Base-by-base conservation (phyloP, 2,329 filamentous ascomycete genomes). In the Alternaria sp. region DNA sequence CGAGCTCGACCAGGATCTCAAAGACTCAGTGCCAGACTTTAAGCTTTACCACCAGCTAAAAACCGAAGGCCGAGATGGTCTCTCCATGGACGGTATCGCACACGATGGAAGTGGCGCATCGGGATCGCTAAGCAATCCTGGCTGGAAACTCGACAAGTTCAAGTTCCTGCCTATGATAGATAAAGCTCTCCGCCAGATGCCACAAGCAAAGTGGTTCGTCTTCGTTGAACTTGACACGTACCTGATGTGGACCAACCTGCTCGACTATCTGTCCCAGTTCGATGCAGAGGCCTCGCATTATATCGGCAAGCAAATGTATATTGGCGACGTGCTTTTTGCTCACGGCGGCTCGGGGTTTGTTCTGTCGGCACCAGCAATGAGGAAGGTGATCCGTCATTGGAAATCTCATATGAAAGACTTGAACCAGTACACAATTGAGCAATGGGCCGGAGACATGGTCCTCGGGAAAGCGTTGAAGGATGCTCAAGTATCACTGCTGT, bases 181-280 rank as follows among this genome's bases (percentile, higher is more conserved):
- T 23, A 64, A 70, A 32, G 69, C 74, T 13, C 59, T 74, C 13
- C 59, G 67, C 5, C 60, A 75, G 50, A 68, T 73, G 43, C 81
- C 82, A 2, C 70, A 85, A 25, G 83, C 83, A 28, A 85, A 85
- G 56, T 88, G 86, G 86, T 88, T 81, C 66, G 78, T 88, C 57
- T 88, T 88, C 73, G 82, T 87, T 63, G 86, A 88, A 68, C 81
- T 84, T 0, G 86, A 88, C 68, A 88, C 85, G 0, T 87, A 86
- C 66, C 72, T 87, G 28, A 76, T 86, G 4, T 87, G 85, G 83
- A 75, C 80, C 46, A 86, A 84, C 17, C 67, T 87, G 46, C 68
- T 87, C 9, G 74, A 78, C 17, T 88, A 85, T 83, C 78, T 88
- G n/a, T 74, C 77, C 10, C 74, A 79, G 12, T 82, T 86, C 62